Conservation (phyloP, 306 rosid genomes). For the Argentina anserina region DNA sequence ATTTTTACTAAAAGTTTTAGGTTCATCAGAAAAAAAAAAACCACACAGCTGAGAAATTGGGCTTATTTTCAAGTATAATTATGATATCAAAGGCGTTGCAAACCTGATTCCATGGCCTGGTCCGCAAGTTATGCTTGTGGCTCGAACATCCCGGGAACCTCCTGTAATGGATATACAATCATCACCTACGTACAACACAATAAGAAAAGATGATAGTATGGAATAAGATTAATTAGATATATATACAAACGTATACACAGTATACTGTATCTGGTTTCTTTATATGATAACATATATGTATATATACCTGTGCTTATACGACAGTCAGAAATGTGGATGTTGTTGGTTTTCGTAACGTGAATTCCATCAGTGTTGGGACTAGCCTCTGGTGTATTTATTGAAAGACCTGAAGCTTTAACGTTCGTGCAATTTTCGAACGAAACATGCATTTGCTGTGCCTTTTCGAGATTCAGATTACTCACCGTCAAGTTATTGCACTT, state of each 20-base stretch:
- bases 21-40: no score
- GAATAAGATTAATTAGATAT: not conserved
- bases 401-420: conserved; percentile 40
- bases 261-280: not conserved
- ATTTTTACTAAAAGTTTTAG: no score
- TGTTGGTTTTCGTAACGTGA: conserved; percentile 47
- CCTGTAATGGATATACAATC: conserved; percentile 77
- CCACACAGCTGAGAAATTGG: not conserved
- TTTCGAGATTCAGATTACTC: conserved; percentile 31
- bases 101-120: conserved; percentile 74
- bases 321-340: conserved; percentile 45
- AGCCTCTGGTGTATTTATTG: conserved; percentile 39
- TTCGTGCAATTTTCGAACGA: conserved; percentile 39
- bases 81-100: not conserved
- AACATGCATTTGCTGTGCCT: conserved; percentile 57
- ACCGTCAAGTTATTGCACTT: conserved; percentile 39
- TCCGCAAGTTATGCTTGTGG: conserved; percentile 62
- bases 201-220: not conserved
- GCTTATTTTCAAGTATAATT: not conserved
- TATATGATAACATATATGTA: not conserved
- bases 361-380: conserved; percentile 85
- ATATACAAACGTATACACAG: not conserved
- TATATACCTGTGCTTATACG: conserved; percentile 51
- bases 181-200: conserved; percentile 47
- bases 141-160: conserved; percentile 52